Conservation (phyloP, 768 basidiomycete genomes). For the Auriculariales sp. region DNA sequence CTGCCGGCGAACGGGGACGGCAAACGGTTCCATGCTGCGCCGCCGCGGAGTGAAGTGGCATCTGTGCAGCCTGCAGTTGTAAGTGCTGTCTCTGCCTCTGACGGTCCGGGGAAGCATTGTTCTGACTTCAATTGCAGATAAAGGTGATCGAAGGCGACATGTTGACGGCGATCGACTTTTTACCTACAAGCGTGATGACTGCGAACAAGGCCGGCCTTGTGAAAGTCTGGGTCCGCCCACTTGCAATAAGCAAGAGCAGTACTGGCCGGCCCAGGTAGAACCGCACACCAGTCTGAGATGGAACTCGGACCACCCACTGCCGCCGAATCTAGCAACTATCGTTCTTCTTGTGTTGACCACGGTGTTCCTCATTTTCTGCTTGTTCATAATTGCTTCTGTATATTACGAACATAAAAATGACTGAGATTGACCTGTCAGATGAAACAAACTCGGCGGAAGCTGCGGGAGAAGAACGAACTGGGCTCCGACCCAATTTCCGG, state of each 20-base stretch:
- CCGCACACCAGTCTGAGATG: too few species aligned
- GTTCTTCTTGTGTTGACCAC: too few species aligned
- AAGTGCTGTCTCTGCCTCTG: slow-evolving; percentile 13
- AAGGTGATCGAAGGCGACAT: slow-evolving; percentile 75
- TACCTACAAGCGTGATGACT: slow-evolving; percentile 67
- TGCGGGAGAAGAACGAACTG: too few species aligned
- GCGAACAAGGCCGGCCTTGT: slow-evolving; percentile 64
- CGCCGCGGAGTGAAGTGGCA: slow-evolving; percentile 80
- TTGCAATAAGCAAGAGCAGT: slow-evolving; percentile 24
- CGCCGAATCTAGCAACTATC: too few species aligned
- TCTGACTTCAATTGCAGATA: slow-evolving; percentile 28
- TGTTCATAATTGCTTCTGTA: too few species aligned
- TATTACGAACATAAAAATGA: too few species aligned
- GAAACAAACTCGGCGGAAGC: too few species aligned
- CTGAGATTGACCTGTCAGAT: too few species aligned
- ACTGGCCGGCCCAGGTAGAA: too few species aligned
- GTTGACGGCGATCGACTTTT: slow-evolving; percentile 57
- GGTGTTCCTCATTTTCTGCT: too few species aligned
- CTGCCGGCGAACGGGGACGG: slow-evolving; percentile 24
- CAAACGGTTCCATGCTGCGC: slow-evolving; percentile 70
- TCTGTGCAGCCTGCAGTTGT: slow-evolving; percentile 85
- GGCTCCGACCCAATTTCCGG: too few species aligned
- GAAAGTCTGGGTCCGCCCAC: slow-evolving; percentile 73
- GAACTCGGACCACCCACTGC: too few species aligned
- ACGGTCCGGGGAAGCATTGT: neutral